These are phyloP conservation scores for Oehlia diaphana DNA, from an alignment of 192 early-diverging fungal species.

Conservation along the genomic window DNA sequence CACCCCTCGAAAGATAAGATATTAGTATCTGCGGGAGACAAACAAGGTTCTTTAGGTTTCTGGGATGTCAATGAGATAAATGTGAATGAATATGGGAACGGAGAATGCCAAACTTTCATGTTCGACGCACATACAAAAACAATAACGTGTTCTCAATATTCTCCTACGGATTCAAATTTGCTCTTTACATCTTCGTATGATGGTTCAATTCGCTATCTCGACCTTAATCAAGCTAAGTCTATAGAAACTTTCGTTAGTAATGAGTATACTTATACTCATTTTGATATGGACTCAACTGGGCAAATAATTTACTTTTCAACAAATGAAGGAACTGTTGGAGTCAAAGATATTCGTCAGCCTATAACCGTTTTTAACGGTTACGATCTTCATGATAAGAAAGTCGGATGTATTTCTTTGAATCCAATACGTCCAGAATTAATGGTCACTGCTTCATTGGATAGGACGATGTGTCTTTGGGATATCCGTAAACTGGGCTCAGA, in stretches of 20 bases:
- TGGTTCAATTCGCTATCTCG: conserved; percentile 58
- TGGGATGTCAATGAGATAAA: conserved; percentile 58
- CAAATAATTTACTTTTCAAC: conserved; percentile 57
- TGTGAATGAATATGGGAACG: conserved; percentile 39
- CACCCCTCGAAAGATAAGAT: conserved; percentile 58
- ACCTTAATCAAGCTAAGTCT: conserved; percentile 53
- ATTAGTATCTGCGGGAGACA: conserved; percentile 51
- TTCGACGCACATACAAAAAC: conserved; percentile 56
- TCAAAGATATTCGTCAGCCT: conserved; percentile 52
- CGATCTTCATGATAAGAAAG: conserved; percentile 53
- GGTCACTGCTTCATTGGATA: conserved; percentile 52
- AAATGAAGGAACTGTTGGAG: conserved; percentile 48
- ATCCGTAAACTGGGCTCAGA: conserved; percentile 46
- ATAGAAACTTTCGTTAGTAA: conserved; percentile 51
- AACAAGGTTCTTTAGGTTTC: conserved; percentile 53
- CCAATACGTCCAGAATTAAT: conserved; percentile 48
- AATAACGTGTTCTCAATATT: conserved; percentile 52
- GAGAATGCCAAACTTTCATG: conserved; percentile 49
- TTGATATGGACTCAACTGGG: conserved; percentile 43
- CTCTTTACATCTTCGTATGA: conserved; percentile 60
- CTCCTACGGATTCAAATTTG: conserved; percentile 45
- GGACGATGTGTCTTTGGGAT: conserved; percentile 65
- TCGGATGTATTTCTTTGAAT: conserved; percentile 64
- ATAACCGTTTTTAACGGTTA: conserved; percentile 17
- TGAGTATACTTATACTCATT: conserved; percentile 38